Evolutionary conservation across 208 protist species (phyloP), one percentile per base, ranked within the genome.

Genomic region (Vickermania spadyakhi): DNA sequence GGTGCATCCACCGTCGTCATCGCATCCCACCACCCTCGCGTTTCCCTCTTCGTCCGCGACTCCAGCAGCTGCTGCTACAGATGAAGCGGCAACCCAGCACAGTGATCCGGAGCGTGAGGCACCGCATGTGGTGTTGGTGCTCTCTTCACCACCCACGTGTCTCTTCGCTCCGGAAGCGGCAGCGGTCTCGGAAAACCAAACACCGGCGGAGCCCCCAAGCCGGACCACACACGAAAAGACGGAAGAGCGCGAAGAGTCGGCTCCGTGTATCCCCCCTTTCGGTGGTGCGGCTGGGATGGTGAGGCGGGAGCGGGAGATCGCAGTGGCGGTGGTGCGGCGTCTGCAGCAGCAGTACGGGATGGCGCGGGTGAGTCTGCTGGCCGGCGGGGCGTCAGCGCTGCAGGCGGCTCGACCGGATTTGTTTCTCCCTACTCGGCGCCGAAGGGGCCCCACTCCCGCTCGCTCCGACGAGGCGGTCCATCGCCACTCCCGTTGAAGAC

Each of bases 271-370:
- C 45, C 25, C 52, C 62, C 75, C 36, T 70, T 68, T 2, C 67
- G 60, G 84, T 23, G 73, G 62, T 4, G 74, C 80, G n/a, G 71
- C 70, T 5, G 77, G 74, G 55, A 57, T 91, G 2, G 52, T 82
- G 21, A 68, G 71, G 3, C 64, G 77, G 55, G 36, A 81, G 4
- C 42, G 52, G 36, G 84, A 78, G 50, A 52, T 58, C 2, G 36
- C 71, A 27, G 63, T 91, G 56, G 79, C 84, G 7, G 66, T 79
- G 2, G 53, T 86, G 26, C 28, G 36, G 1, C 66, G 68, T 1
- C 62, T 58, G n/a, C 11, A 22, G 13, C 30, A 41, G 25, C 30
- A 29, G 14, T 28, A 14, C 13, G 11, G 18, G 4, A 5, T 2
- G 25, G 4, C 36, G 27, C 2, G 13, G 29, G 1, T 23, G n/a